Conservation (phyloP, 2,329 filamentous ascomycete genomes). For the Cladophialophora bantiana region DNA sequence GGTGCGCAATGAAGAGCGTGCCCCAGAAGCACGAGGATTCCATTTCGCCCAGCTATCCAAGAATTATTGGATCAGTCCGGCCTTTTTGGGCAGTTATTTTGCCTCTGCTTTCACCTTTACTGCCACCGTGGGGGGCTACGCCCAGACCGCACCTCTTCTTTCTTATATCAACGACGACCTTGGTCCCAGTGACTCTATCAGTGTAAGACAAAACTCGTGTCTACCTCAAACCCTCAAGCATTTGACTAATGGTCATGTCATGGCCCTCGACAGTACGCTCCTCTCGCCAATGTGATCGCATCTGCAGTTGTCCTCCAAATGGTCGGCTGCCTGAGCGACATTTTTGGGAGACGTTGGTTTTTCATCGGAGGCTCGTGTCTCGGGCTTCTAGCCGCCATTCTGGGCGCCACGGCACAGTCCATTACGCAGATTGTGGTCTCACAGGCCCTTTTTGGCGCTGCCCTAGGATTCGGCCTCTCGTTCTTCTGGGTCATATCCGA, state of each 20-base stretch:
- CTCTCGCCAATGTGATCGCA: not conserved
- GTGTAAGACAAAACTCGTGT: too few species aligned
- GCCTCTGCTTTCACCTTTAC: not conserved
- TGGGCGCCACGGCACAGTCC: too few species aligned
- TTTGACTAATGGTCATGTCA: too few species aligned
- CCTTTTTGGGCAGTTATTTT: not conserved
- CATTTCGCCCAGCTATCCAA: too few species aligned
- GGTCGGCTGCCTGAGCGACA: slow-evolving; percentile 50
- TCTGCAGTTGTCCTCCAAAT: not conserved
- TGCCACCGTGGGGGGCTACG: not conserved
- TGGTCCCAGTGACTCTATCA: not conserved
- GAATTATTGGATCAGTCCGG: not conserved
- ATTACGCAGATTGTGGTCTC: too few species aligned
- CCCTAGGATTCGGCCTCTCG: slow-evolving; percentile 49
- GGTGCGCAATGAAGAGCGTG: too few species aligned
- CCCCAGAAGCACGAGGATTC: too few species aligned
- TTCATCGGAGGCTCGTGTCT: slow-evolving; percentile 54
- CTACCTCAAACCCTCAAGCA: too few species aligned
- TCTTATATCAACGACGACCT: not conserved
- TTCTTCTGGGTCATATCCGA: slow-evolving; percentile 50
- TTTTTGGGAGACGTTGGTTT: slow-evolving; percentile 58
- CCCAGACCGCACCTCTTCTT: not conserved
- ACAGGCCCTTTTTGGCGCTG: slow-evolving; percentile 48
- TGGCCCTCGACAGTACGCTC: too few species aligned
- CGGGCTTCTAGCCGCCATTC: slow-evolving; percentile 43